phyloP scores from a whole-genome alignment of 139 green algal species.

The Tetratostichococcus sp. region DNA sequence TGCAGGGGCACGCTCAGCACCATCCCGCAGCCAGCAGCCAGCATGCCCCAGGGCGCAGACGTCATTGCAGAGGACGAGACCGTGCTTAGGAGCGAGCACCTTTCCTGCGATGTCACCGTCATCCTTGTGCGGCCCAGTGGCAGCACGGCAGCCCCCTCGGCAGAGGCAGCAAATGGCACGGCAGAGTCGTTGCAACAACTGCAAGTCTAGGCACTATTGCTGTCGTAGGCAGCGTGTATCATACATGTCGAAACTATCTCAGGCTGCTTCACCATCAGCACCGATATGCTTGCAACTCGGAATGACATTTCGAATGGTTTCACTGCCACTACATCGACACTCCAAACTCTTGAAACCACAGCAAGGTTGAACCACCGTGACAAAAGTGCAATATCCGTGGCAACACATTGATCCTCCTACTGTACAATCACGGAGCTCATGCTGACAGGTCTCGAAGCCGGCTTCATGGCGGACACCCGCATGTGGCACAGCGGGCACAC shows the following conservation, averaged over 20 bases:
- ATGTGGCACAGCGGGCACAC: slow-evolving; percentile 29
- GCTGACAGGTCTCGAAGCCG: neutral
- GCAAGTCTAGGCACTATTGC: neutral
- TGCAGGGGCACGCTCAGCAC: slow-evolving; percentile 50
- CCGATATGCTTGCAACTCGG: too few species aligned
- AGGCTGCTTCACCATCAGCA: too few species aligned
- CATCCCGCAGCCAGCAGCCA: slow-evolving; percentile 25
- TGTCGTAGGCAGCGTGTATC: too few species aligned
- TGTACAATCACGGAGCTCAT: neutral
- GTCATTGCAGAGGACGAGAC: slow-evolving; percentile 49
- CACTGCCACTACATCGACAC: too few species aligned
- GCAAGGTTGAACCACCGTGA: too few species aligned
- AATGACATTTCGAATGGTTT: too few species aligned
- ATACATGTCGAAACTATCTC: too few species aligned
- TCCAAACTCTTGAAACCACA: too few species aligned
- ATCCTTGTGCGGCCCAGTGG: neutral
- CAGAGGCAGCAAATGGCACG: neutral
- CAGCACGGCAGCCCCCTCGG: neutral
- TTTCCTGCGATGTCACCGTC: neutral
- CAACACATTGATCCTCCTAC: neutral
- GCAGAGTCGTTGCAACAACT: neutral
- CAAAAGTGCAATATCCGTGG: too few species aligned
- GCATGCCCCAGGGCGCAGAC: slow-evolving; percentile 32
- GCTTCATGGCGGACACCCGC: slow-evolving; percentile 26
- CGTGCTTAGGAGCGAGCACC: neutral